These are phyloP conservation scores for Phytophthora syringae DNA, from an alignment of 352 stramenopile genomes.

Conservation along the genomic window DNA sequence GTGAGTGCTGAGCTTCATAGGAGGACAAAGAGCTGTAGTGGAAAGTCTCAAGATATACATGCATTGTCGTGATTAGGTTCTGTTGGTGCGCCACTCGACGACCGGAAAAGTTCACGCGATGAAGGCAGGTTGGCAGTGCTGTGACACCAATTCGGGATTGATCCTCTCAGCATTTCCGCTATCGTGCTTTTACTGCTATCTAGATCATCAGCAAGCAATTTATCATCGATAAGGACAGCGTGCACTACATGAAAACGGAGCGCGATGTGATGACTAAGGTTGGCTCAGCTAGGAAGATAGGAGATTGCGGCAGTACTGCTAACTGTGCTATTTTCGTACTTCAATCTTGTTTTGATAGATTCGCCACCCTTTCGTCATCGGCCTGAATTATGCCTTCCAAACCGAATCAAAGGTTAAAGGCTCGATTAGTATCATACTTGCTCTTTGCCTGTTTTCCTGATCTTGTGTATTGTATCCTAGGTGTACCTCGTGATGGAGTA, in stretches of 20 bases:
- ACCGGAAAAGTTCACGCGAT: conserved; percentile 77
- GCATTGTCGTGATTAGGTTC: too few relatives aligned
- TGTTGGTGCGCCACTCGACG: conserved; percentile 72
- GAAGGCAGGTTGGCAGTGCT: conserved; percentile 54
- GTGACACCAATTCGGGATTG: background rate
- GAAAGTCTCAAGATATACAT: conserved; percentile 2
- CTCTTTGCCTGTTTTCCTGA: background rate
- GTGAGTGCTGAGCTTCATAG: conserved; percentile 6
- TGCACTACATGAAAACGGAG: conserved; percentile 83
- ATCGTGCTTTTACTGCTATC: background rate
- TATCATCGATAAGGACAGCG: conserved; percentile 78
- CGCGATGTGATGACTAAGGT: conserved; percentile 90
- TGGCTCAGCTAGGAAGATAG: background rate
- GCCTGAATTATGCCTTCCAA: conserved; percentile 81
- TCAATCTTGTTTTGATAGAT: conserved; percentile 45
- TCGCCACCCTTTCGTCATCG: conserved; percentile 83
- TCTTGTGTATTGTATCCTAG: conserved; percentile 24
- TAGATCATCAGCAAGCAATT: conserved; percentile 90
- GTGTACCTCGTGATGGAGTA: conserved; percentile 85
- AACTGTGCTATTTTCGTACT: background rate
- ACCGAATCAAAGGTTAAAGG: conserved; percentile 76
- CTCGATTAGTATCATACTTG: background rate
- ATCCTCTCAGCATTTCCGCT: too few relatives aligned
- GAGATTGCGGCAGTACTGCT: background rate
- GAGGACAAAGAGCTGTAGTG: background rate